Percentiles rank a stretch among this genome's conserved stretches.
phyloP scores from a whole-genome alignment of 2,329 filamentous ascomycete species.

The Paracamarosporium sp. region DNA sequence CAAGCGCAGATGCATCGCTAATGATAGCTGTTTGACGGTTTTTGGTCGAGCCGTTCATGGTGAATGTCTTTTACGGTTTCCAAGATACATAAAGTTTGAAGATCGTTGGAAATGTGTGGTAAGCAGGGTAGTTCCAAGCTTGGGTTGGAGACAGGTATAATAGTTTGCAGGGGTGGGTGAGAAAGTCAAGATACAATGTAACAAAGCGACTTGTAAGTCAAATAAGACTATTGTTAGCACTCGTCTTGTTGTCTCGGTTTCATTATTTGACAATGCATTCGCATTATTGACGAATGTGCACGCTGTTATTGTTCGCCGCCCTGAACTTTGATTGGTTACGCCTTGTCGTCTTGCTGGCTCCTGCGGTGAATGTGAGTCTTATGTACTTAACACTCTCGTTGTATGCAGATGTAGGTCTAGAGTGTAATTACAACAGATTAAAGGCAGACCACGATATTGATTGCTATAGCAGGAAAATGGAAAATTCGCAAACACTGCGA shows the following conservation, averaged over 20 bases:
- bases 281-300: not conserved
- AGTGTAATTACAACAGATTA: no score
- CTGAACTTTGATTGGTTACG: not conserved
- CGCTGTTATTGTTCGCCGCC: not conserved
- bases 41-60: constrained; percentile 3
- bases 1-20: not conserved
- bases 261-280: not conserved
- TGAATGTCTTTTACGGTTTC: not conserved
- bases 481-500: not conserved
- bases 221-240: constrained; percentile 4
- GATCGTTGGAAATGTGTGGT: not conserved
- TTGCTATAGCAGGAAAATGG: no score
- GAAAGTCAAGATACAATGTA: not conserved
- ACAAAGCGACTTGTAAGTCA: not conserved
- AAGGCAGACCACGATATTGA: no score
- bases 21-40: constrained; percentile 11
- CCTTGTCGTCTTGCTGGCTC: not conserved
- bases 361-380: not conserved
- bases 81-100: not conserved
- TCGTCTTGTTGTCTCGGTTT: not conserved
- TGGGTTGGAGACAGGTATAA: not conserved
- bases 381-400: not conserved
- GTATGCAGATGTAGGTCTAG: not conserved
- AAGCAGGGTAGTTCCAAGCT: not conserved
- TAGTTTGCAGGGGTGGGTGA: no score